Evolutionary conservation across 345 rosid species (phyloP).

Genomic region (Pseudoturritis turrita): DNA sequence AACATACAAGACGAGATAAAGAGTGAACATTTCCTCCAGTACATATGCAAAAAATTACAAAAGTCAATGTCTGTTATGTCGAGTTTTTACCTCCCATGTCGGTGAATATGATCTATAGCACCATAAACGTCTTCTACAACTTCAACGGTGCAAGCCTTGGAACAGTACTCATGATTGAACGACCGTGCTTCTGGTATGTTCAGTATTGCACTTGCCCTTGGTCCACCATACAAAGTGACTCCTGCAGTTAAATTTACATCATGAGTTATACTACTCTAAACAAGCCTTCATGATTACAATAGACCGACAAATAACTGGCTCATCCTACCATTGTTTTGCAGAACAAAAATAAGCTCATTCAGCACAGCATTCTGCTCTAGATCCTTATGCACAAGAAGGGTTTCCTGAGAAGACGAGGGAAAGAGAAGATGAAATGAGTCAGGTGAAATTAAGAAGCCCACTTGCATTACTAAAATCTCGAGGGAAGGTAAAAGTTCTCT

Average conservation of each 20-base stretch:
- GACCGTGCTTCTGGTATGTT: slow-evolving; percentile 55
- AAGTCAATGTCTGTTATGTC: background rate
- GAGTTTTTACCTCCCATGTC: slow-evolving; percentile 70
- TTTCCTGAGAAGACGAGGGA: slow-evolving; percentile 53
- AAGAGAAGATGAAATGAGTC: slow-evolving; percentile 1
- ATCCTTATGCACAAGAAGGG: slow-evolving; percentile 92
- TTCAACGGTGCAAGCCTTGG: slow-evolving; percentile 84
- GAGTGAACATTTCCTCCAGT: background rate
- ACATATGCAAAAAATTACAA: background rate
- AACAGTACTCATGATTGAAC: slow-evolving; percentile 79
- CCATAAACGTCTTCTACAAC: slow-evolving; percentile 77
- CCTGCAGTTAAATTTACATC: slow-evolving; percentile 40
- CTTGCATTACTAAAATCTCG: background rate
- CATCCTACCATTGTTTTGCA: slow-evolving; percentile 59
- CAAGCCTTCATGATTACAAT: background rate
- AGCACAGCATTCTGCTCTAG: slow-evolving; percentile 57
- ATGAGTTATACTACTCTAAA: background rate
- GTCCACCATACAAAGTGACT: slow-evolving; percentile 78
- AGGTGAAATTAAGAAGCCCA: background rate
- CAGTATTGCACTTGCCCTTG: slow-evolving; percentile 56
- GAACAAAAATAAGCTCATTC: slow-evolving; percentile 48
- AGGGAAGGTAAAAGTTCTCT: background rate
- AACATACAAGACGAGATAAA: slow-evolving; percentile 1
- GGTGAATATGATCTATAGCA: slow-evolving; percentile 85
- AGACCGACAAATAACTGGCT: background rate